A percentile compares a stretch with the other conserved stretches of the same genome.
Conservation (phyloP, 108 stramenopile species). For the Thalassiosira profunda region DNA sequence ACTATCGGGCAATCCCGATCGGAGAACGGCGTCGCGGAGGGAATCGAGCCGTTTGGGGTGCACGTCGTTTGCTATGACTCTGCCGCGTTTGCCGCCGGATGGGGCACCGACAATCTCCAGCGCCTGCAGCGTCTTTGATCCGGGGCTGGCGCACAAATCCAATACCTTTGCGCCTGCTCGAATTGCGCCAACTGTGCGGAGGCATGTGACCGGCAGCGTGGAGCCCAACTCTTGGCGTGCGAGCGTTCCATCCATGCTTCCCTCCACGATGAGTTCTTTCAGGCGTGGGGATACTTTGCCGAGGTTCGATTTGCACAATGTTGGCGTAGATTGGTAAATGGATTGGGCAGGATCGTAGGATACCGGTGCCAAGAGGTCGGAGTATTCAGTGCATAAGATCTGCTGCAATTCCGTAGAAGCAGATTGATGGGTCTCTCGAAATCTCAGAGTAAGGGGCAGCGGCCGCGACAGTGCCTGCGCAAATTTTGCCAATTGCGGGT, state of each 20-base stretch:
- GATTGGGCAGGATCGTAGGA: conserved; percentile 21
- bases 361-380: conserved; percentile 29
- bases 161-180: conserved; percentile 49
- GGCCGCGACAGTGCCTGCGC: conserved; percentile 29
- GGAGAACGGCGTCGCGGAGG: conserved; percentile 64
- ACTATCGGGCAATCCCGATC: conserved; percentile 55
- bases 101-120: conserved; percentile 55
- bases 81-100: conserved; percentile 14
- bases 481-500: conserved; percentile 26
- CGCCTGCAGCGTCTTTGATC: conserved; percentile 88
- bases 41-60: conserved; percentile 66
- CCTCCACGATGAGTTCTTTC: conserved; percentile 53
- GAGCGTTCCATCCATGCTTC: conserved; percentile 55
- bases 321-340: conserved; percentile 53
- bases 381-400: not conserved
- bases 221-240: conserved; percentile 86
- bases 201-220: conserved; percentile 73
- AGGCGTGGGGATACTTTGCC: conserved; percentile 44
- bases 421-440: conserved; percentile 24
- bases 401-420: conserved; percentile 2
- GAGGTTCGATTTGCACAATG: conserved; percentile 49
- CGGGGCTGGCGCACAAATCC: conserved; percentile 90
- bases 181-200: conserved; percentile 43
- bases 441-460: conserved; percentile 52
- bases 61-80: conserved; percentile 88